These are phyloP conservation scores for Trichophyton mentagrophytes DNA, from an alignment of 2,329 filamentous ascomycete species.

Conservation along the genomic window DNA sequence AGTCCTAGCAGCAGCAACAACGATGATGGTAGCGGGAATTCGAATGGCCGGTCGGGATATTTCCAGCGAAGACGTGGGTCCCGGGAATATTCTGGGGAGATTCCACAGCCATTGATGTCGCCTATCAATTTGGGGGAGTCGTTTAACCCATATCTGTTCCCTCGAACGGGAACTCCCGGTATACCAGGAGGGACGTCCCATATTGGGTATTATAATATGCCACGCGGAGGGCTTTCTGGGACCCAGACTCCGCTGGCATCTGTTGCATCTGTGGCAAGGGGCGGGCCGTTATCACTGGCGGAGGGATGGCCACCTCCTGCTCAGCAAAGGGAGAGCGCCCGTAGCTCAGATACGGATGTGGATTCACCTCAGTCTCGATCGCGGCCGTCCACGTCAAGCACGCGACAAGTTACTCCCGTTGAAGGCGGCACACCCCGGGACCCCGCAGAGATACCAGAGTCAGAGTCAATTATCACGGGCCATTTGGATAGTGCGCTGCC, in stretches of 20 bases:
- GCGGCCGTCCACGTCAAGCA: constrained; percentile 30
- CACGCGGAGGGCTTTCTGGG: constrained; percentile 37
- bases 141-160: constrained; percentile 31
- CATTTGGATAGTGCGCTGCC: constrained; percentile 14
- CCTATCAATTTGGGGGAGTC: constrained; percentile 27
- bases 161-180: constrained; percentile 34
- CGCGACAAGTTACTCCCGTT: not conserved
- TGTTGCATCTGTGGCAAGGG: constrained; percentile 35
- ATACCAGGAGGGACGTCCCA: constrained; percentile 40
- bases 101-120: constrained; percentile 23
- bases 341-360: constrained; percentile 23
- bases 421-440: not conserved
- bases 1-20: not conserved
- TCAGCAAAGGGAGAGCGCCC: constrained; percentile 11
- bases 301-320: constrained; percentile 14
- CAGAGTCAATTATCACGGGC: not conserved
- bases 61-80: constrained; percentile 21
- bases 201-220: constrained; percentile 32
- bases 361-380: constrained; percentile 29
- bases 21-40: not conserved
- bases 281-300: constrained; percentile 22
- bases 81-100: constrained; percentile 18
- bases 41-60: constrained; percentile 7
- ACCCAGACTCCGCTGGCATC: constrained; percentile 37
- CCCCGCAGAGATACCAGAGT: constrained; percentile 4